These are phyloP conservation scores for Cercospora sp. DNA, from an alignment of 2,329 filamentous ascomycete genomes.

Conservation along the genomic window DNA sequence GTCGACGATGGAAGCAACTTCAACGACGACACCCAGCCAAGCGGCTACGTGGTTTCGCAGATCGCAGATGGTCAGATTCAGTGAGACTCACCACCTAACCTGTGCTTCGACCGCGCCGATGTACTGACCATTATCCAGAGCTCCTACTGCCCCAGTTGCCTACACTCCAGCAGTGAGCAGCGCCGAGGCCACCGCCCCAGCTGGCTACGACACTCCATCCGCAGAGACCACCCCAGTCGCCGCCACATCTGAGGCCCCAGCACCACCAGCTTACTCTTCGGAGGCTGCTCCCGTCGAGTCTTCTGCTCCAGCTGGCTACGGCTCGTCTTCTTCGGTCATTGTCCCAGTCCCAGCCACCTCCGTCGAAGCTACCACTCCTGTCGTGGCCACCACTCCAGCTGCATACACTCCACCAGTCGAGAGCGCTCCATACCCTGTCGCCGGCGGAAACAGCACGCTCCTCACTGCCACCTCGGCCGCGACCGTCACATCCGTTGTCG, in stretches of 20 bases:
- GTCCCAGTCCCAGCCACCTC: conserved; percentile 5
- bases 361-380: not conserved
- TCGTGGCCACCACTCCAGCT: conserved; percentile 15
- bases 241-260: conserved; percentile 8
- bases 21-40: conserved; percentile 16
- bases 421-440: conserved; percentile 24
- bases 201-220: conserved; percentile 18
- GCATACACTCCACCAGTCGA: conserved; percentile 12
- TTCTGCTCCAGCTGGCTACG: conserved; percentile 14
- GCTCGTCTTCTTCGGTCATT: not conserved
- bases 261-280: conserved; percentile 15
- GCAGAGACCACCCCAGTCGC: conserved; percentile 17
- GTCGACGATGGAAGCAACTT: conserved; percentile 3
- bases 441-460: conserved; percentile 22
- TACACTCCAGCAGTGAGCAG: conserved; percentile 16
- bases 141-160: conserved; percentile 20
- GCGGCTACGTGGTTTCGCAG: conserved; percentile 25
- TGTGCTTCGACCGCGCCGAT: not conserved
- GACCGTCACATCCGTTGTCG: conserved; percentile 15
- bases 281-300: conserved; percentile 15
- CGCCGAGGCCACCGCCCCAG: conserved; percentile 11
- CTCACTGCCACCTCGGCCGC: conserved; percentile 17
- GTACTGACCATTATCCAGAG: not conserved
- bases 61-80: conserved; percentile 30
- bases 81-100: not conserved